Evolutionary conservation across 768 basidiomycete species (phyloP), one percentile per base, ranked within the genome.

Genomic region (Psilocybe azurescens): DNA sequence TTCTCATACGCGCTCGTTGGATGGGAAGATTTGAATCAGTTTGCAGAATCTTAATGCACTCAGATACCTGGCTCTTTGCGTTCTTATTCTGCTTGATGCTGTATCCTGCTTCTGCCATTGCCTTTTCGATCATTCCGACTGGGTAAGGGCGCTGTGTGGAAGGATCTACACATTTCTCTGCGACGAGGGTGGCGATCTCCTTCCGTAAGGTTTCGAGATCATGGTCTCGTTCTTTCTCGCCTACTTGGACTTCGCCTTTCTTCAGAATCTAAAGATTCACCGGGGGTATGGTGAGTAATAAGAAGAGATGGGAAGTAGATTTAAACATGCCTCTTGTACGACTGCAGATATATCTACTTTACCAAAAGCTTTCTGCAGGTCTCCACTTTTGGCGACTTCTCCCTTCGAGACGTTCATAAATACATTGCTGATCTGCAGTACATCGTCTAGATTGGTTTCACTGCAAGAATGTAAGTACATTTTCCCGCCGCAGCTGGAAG

Each of bases 321-420:
- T 16, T 44, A 18, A 11, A 16, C 77, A 14, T 52, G 93, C 95
- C 87, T 97, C 93, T 71, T 89, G 88, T 18, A 97, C 90, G 62
- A 91, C 88, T 30, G 89, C 86, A 54, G 84, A 73, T 29, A 88
- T 79, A 50, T 91, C 87, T 1, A 85, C 81, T 49, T 90, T 96
- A 11, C 88, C 89, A 71, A 99, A 99, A 0, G 91, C 89, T 75
- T 98, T 98, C 74, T 94, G 84, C 52, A 99, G 88, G 71, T 99
- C 97, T 28, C 88, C 89, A 50, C 85, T 83, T 72, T 93, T 93
- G 0, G 97, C 95, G 1, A 95, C 85, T 72, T 95, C 93, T 24
- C 97, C 97, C 75, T 99, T 99, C 6, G 95, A 93, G 39, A 99
- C 96, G 76, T 99, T 99, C 36, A 86, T 83, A 76, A 99, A 99